Evolutionary conservation across 2,329 filamentous ascomycete species (phyloP), one percentile per base, ranked within the genome.

Genomic region (Aspergillus sp.): DNA sequence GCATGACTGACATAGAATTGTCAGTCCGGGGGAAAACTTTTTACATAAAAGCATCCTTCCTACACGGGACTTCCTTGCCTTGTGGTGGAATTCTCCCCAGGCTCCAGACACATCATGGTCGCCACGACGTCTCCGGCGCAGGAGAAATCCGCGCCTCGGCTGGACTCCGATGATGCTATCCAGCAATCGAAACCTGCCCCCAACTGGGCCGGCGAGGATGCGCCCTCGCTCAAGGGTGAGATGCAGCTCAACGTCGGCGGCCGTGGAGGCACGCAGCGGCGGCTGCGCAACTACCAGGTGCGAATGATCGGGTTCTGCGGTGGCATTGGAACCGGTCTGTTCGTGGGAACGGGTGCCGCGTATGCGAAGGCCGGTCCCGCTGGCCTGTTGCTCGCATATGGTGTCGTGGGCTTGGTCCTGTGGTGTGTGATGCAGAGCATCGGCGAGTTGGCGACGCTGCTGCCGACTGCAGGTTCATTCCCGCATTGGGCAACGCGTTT

Each of bases 371-470:
- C 89, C 54, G 89, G 89, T 1, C 89, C 89, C 1, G 89, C 87
- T 1, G 87, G 88, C 0, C 68, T 94, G 38, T 71, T 94, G 19
- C 78, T 94, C 45, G 86, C 87, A 2, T 68, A 65, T 52, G 60
- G 63, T n/a, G 54, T 67, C 17, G 62, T 95, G 53, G 90, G 90
- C 24, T 73, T 84, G 62, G 94, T 96, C 86, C 72, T 96, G 56
- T 96, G 90, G 74, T 92, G 87, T 69, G 95, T 90, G 2, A 88
- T 95, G 49, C 91, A 96, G 66, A 90, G 91, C 3, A 80, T 96
- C 17, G 92, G 91, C 52, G 92, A 96, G 72, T 80, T 96, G 68
- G 89, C 91, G 17, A 91, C 95, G 19, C 76, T 91, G n/a, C 94
- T 92, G 59, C 92, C 92, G 2, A 87, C 96, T 16, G 89, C 91